These are phyloP conservation scores for Phyllosticta ampelicida DNA, from an alignment of 2,329 filamentous ascomycete genomes.

Conservation along the genomic window DNA sequence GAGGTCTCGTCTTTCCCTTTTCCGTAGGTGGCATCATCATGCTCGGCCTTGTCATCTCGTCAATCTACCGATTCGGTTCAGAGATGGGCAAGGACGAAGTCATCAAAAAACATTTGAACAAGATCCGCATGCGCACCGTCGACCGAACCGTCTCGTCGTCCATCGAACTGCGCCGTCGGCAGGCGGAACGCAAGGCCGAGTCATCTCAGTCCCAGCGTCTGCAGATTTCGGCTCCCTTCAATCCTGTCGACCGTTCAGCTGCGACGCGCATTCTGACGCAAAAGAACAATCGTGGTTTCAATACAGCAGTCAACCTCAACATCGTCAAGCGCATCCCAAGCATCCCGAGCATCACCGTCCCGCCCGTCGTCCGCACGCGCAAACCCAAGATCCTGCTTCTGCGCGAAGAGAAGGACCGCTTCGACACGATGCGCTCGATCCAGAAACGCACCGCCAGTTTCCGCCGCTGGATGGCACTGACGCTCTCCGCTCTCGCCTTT, in stretches of 20 bases:
- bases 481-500: constrained; percentile 57
- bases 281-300: background rate
- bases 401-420: constrained; percentile 53
- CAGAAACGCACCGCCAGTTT: constrained; percentile 54
- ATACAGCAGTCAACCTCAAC: background rate
- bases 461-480: constrained; percentile 64
- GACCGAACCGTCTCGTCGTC: constrained; percentile 44
- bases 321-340: background rate
- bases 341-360: background rate
- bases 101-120: constrained; percentile 47
- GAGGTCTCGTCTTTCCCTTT: constrained; percentile 71
- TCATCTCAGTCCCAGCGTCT: background rate
- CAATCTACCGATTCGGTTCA: constrained; percentile 56
- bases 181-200: constrained; percentile 5
- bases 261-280: constrained; percentile 9
- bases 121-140: constrained; percentile 43
- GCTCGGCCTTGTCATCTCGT: constrained; percentile 71
- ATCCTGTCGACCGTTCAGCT: constrained; percentile 11
- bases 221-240: constrained; percentile 15
- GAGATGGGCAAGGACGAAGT: constrained; percentile 54
- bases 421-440: constrained; percentile 71
- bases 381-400: constrained; percentile 43
- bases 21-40: constrained; percentile 75
- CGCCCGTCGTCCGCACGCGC: constrained; percentile 12
- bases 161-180: constrained; percentile 34